Evolutionary conservation across 257 asterid species (phyloP).

Genomic region (Capsicum rhomboideum): DNA sequence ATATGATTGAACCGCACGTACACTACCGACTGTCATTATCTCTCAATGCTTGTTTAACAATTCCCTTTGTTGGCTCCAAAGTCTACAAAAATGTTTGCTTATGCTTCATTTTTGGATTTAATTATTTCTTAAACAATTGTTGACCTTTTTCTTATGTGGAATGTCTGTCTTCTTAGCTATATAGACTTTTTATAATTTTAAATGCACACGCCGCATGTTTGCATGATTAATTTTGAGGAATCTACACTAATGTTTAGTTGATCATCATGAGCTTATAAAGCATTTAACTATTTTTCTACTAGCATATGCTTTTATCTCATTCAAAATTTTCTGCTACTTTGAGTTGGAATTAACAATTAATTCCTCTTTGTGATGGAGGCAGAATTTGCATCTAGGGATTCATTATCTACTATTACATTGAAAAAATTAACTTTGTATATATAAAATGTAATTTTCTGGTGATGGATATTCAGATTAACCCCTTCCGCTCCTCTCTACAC

Average conservation of each 20-base stretch:
- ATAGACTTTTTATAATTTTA: conserved; percentile 4
- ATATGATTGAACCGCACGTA: conserved; percentile 13
- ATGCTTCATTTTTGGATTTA: conserved; percentile 22
- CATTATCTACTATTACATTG: neutral
- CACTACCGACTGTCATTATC: conserved; percentile 31
- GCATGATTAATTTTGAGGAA: conserved; percentile 44
- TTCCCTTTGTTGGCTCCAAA: conserved; percentile 20
- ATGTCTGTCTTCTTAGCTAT: conserved; percentile 42
- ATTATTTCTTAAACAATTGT: conserved; percentile 14
- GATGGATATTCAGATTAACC: neutral
- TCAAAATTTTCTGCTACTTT: neutral
- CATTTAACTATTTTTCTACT: neutral
- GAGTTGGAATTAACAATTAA: neutral
- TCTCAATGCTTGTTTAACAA: conserved; percentile 12
- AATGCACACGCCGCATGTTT: conserved; percentile 38
- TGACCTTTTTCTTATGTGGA: conserved; percentile 37
- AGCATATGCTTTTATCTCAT: neutral
- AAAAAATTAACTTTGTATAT: neutral
- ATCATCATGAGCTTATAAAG: neutral
- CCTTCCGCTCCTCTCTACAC: neutral
- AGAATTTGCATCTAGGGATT: neutral
- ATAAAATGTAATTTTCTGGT: neutral
- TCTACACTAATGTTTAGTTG: neutral
- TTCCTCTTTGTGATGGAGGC: neutral
- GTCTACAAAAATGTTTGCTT: conserved; percentile 12